Base-by-base conservation (phyloP, 768 basidiomycete species). In the Lactifluus echinatus region DNA sequence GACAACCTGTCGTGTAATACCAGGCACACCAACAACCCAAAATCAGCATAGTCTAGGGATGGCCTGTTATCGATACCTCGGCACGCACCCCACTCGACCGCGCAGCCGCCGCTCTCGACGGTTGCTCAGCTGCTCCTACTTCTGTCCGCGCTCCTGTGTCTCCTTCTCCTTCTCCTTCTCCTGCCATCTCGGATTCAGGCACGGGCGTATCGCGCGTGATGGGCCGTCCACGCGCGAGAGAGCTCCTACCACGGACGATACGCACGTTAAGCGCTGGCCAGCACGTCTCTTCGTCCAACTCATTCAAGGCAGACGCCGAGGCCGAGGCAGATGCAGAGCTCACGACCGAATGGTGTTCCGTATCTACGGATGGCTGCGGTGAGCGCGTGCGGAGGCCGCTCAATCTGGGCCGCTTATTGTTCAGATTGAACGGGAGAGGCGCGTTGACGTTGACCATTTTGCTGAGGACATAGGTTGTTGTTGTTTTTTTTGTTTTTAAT, bases 391-490 rank as follows among this genome's bases (percentile, higher is more conserved):
- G 71, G 23, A 59, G 39, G 36, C 42, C 53, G 15, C 48, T 28
- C n/a, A 45, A 4, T 40, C 42, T 36, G 23, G 39, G 8, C 3
- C 46, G 56, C 14, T 39, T 57, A 26, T 68, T 56, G 8, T 77
- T 77, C 8, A 85, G 72, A 64, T 81, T 80, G 70, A 86, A 85
- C 0, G 84, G 84, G 26, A 80, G 72, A 23, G 74, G 75, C 2
- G 80, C 78, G 54, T 77, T 76, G 14, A 86, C 77, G 55, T 85
- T 84, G 61, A 86, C 83, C 84, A 86, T 85, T 76, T 79, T 83
- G 31, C 84, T 86, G 67, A 3, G 4, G 21, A 33, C 7, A 24
- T 10, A 3, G 7, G 21, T 21, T 14, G 28, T 33, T 24, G 14
- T 10, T n/a, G 8, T 0, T 3, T 31, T 31, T 47, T 47, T 31